phyloP scores from a whole-genome alignment of 2,329 filamentous ascomycete genomes.

The Cercospora brassicicola region DNA sequence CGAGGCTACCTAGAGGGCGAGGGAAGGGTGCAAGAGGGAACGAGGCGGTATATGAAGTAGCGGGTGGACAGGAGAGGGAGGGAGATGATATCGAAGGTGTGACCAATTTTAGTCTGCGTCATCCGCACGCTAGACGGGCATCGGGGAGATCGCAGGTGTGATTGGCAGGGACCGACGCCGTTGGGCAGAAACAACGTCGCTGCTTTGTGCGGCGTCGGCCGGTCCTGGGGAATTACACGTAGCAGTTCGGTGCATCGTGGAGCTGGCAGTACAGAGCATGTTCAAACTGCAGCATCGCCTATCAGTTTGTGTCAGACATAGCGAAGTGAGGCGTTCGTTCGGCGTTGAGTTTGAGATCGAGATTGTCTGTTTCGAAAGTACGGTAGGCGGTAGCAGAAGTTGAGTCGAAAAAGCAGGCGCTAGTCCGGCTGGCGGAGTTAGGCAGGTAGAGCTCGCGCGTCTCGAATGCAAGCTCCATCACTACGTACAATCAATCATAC shows the following conservation, averaged over 20 bases:
- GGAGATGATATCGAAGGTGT: constrained; percentile 5
- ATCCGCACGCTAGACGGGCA: constrained; percentile 11
- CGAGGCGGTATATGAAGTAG: constrained; percentile 16
- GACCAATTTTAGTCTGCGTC: constrained; percentile 17
- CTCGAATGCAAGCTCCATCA: constrained; percentile 12
- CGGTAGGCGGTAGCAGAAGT: not conserved
- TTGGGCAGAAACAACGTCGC: constrained; percentile 12
- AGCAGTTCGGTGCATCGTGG: not conserved
- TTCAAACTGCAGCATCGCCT: not conserved
- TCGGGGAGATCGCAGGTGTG: not conserved
- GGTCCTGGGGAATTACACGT: not conserved
- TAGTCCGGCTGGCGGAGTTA: constrained; percentile 11
- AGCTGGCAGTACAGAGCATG: not conserved
- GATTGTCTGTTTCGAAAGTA: not conserved
- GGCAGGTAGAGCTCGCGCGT: constrained; percentile 12
- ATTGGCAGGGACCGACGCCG: constrained; percentile 9
- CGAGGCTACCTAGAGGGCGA: constrained; percentile 30
- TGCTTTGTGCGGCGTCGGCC: not conserved
- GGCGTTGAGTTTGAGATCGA: not conserved
- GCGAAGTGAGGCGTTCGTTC: not conserved
- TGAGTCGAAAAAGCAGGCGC: not conserved
- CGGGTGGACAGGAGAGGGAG: constrained; percentile 1
- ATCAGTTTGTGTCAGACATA: not conserved
- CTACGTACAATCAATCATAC: not conserved
- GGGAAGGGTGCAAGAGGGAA: constrained; percentile 18